Percentiles rank a stretch among this genome's conserved stretches.
phyloP scores from a whole-genome alignment of 371 early-diverging fungal genomes.

The Mucor indicus region DNA sequence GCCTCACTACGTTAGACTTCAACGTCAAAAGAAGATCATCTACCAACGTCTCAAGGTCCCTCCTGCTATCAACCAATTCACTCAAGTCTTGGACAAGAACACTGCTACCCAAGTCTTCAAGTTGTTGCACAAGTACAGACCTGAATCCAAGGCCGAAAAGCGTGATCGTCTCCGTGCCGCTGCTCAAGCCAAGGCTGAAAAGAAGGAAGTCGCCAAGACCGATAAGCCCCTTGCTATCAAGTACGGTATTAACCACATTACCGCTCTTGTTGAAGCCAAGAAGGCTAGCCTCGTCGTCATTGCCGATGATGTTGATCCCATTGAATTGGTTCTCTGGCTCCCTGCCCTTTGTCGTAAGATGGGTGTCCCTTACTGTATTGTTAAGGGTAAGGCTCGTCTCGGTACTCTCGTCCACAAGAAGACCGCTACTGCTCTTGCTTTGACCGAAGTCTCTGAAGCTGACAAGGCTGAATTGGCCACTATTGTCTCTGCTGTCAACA shows the following conservation, averaged over 20 bases:
- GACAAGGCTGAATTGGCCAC: slow-evolving; percentile 92
- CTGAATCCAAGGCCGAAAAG: slow-evolving; percentile 97
- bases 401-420: slow-evolving; percentile 99
- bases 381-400: slow-evolving; percentile 97
- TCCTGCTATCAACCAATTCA: slow-evolving; percentile 99
- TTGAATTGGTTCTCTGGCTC: slow-evolving; percentile 98
- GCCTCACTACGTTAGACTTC: slow-evolving; percentile 96
- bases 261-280: slow-evolving; percentile 96
- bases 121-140: slow-evolving; percentile 97
- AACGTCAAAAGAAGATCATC: slow-evolving; percentile 96
- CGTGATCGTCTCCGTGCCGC: slow-evolving; percentile 86
- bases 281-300: slow-evolving; percentile 99
- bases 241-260: slow-evolving; percentile 99
- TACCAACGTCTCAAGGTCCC: slow-evolving; percentile 99
- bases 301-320: slow-evolving; percentile 99
- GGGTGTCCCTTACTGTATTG: slow-evolving; percentile 99
- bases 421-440: slow-evolving; percentile 95
- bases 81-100: slow-evolving; percentile 95
- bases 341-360: slow-evolving; percentile 99
- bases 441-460: slow-evolving; percentile 94
- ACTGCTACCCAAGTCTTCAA: slow-evolving; percentile 97
- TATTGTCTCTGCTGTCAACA: slow-evolving; percentile 88
- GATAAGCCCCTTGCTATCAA: slow-evolving; percentile 97
- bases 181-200: slow-evolving; percentile 83
- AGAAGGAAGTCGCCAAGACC: slow-evolving; percentile 83